Evolutionary conservation across 2,329 filamentous ascomycete species (phyloP).

Genomic region (Calonectria leucothoes): DNA sequence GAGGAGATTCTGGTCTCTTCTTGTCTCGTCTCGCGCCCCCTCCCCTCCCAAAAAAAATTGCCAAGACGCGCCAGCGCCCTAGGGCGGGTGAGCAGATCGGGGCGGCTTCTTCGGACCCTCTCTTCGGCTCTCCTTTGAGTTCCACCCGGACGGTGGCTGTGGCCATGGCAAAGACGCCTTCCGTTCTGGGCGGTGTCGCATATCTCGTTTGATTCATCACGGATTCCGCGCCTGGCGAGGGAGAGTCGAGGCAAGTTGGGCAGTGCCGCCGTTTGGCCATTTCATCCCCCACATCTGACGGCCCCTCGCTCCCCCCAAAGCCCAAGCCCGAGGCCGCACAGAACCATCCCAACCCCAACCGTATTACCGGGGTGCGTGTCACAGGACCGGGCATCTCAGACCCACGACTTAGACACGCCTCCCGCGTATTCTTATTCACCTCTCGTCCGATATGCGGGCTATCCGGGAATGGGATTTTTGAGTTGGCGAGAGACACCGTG

Average conservation of each 20-base stretch:
- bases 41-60: background rate
- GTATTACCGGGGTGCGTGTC: background rate
- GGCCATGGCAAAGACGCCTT: conserved; percentile 9
- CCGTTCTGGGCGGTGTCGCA: conserved; percentile 12
- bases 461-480: background rate
- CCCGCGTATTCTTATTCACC: background rate
- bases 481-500: background rate
- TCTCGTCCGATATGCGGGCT: background rate
- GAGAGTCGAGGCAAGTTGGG: background rate
- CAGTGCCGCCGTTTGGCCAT: background rate
- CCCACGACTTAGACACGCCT: background rate
- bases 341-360: background rate
- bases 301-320: no score
- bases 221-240: background rate
- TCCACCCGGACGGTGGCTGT: conserved; percentile 1
- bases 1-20: background rate
- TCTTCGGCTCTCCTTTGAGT: background rate
- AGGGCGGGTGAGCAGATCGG: background rate
- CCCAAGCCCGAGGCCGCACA: background rate
- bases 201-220: conserved; percentile 6
- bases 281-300: background rate
- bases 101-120: background rate
- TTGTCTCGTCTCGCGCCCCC: background rate
- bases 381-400: background rate
- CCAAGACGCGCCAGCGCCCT: background rate